phyloP scores from a whole-genome alignment of 805 yeast species.

The Yamadazyma endophytica region DNA sequence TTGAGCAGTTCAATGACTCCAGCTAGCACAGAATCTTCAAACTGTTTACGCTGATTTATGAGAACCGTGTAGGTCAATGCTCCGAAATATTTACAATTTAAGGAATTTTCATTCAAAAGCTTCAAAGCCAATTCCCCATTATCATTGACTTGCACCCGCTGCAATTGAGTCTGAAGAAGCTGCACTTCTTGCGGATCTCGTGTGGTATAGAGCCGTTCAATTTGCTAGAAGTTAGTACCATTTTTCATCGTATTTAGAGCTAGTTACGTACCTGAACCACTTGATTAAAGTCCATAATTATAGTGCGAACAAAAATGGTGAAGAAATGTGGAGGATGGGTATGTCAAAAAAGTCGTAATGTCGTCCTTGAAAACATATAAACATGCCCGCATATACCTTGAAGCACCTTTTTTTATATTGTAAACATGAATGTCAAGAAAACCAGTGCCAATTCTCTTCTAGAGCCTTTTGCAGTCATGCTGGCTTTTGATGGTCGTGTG shows the following conservation, averaged over 20 bases:
- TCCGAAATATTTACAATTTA: conserved; percentile 68
- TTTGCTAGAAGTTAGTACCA: conserved; percentile 18
- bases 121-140: conserved; percentile 55
- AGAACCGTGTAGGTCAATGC: conserved; percentile 74
- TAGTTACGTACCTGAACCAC: conserved; percentile 5
- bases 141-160: conserved; percentile 51
- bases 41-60: conserved; percentile 30
- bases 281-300: conserved; percentile 1
- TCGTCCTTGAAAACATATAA: too few relatives aligned
- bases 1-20: not conserved
- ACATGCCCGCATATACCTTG: too few relatives aligned
- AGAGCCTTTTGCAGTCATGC: too few relatives aligned
- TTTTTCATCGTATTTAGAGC: not conserved
- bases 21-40: conserved; percentile 1
- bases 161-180: conserved; percentile 52
- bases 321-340: too few relatives aligned
- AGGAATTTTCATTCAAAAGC: conserved; percentile 39
- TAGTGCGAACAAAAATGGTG: too few relatives aligned
- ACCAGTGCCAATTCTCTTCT: too few relatives aligned
- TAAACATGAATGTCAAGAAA: too few relatives aligned
- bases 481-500: too few relatives aligned
- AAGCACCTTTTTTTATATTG: too few relatives aligned
- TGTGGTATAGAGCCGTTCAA: conserved; percentile 44
- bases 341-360: too few relatives aligned
- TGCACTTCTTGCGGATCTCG: conserved; percentile 34